A percentile compares a stretch with the other conserved stretches of the same genome.
These are phyloP conservation scores for Huntiella omanensis DNA, from an alignment of 2,329 filamentous ascomycete species.

Conservation along the genomic window DNA sequence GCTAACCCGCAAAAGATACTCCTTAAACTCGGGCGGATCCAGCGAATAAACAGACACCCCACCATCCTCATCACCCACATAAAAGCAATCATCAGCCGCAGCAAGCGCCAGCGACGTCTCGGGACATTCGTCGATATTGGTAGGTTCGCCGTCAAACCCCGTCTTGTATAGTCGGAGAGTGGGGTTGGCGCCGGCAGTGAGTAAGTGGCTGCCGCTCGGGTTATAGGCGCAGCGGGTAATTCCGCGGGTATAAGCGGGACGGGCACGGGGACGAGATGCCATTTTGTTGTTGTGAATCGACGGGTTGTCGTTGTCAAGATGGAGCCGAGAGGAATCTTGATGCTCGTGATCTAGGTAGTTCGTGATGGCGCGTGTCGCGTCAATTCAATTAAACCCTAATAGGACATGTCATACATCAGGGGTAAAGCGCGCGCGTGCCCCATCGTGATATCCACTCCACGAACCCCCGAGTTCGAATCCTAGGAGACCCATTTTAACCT, in stretches of 20 bases:
- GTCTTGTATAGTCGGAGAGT: conserved; percentile 85
- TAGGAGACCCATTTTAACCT: too few species aligned
- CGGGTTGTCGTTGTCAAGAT: too few species aligned
- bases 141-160: conserved; percentile 78
- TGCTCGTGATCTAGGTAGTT: too few species aligned
- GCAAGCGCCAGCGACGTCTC: conserved; percentile 71
- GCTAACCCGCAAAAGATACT: conserved; percentile 66
- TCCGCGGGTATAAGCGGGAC: conserved; percentile 66
- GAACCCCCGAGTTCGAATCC: too few species aligned
- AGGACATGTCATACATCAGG: too few species aligned
- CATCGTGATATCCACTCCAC: too few species aligned
- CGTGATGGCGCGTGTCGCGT: too few species aligned
- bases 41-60: conserved; percentile 91
- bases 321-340: too few species aligned
- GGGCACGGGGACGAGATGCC: conserved; percentile 34
- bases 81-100: conserved; percentile 61
- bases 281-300: conserved; percentile 14
- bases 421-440: too few species aligned
- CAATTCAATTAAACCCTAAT: conserved; percentile 8
- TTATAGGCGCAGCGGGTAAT: conserved; percentile 79
- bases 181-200: conserved; percentile 87
- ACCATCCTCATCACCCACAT: conserved; percentile 83
- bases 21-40: conserved; percentile 48
- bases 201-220: conserved; percentile 64
- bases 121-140: conserved; percentile 76